A percentile compares a stretch with the other conserved stretches of the same genome.
These are phyloP conservation scores for Metschnikowia matae DNA, from an alignment of 805 yeast genomes.

Conservation along the genomic window DNA sequence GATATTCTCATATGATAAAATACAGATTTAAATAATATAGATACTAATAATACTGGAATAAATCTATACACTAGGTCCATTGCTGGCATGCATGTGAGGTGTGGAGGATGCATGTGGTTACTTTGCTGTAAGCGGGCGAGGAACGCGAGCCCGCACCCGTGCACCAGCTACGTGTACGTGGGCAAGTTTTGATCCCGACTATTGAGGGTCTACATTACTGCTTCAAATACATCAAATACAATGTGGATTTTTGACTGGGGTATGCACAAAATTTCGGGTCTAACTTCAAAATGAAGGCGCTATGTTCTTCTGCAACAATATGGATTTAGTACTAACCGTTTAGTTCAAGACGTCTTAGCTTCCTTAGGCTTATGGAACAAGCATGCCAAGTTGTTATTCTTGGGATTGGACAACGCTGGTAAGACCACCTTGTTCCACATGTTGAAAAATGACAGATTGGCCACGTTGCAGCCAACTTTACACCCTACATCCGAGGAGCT, in stretches of 20 bases:
- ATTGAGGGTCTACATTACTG: conserved; percentile 1
- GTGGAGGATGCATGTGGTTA: neutral
- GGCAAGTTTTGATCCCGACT: conserved; percentile 7
- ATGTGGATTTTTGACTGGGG: conserved; percentile 41
- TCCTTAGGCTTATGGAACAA: conserved; percentile 47
- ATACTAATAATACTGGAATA: too few relatives aligned
- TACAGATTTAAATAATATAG: too few relatives aligned
- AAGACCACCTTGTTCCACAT: conserved; percentile 45
- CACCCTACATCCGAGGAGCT: conserved; percentile 99
- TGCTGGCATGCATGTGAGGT: neutral
- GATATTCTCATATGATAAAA: too few relatives aligned
- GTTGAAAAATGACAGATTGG: conserved; percentile 87
- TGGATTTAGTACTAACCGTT: conserved; percentile 17
- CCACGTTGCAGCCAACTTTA: conserved; percentile 94
- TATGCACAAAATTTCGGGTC: conserved; percentile 19
- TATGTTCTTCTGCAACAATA: neutral
- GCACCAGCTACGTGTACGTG: conserved; percentile 5
- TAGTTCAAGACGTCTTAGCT: conserved; percentile 44
- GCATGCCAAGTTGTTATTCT: conserved; percentile 45
- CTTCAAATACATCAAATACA: conserved; percentile 3
- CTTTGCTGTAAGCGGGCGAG: neutral
- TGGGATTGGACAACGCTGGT: conserved; percentile 47
- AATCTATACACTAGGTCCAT: too few relatives aligned
- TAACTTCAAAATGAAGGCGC: neutral
- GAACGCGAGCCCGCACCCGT: conserved; percentile 5